These are phyloP conservation scores for Aspergillus tamarii DNA, from an alignment of 2,329 filamentous ascomycete genomes.

Conservation along the genomic window DNA sequence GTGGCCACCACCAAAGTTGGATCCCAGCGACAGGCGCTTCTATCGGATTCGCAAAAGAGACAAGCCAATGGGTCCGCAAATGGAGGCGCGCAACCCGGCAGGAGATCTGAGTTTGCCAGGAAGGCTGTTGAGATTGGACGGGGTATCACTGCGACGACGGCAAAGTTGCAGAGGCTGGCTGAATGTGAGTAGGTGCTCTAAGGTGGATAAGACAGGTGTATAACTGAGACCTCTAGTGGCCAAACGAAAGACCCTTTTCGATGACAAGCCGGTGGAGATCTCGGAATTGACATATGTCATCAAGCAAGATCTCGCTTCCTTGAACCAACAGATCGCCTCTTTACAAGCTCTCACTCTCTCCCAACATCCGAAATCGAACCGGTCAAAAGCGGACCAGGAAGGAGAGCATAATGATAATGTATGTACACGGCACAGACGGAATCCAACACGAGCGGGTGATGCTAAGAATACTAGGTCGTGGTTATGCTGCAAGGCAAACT, in stretches of 20 bases:
- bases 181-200: slow-evolving; percentile 61
- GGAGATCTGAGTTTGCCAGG: slow-evolving; percentile 87
- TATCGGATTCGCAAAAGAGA: slow-evolving; percentile 68
- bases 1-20: slow-evolving; percentile 76
- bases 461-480: slow-evolving; percentile 59
- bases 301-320: slow-evolving; percentile 87
- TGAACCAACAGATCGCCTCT: slow-evolving; percentile 84
- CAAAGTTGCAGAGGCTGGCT: slow-evolving; percentile 89
- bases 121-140: slow-evolving; percentile 89
- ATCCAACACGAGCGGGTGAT: slow-evolving; percentile 9
- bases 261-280: slow-evolving; percentile 95
- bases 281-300: slow-evolving; percentile 97
- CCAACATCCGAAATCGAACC: slow-evolving; percentile 67
- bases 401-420: slow-evolving; percentile 97
- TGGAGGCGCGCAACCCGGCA: slow-evolving; percentile 48
- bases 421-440: slow-evolving; percentile 22
- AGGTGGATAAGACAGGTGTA: not conserved
- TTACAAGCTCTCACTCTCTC: slow-evolving; percentile 78
- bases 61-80: slow-evolving; percentile 63
- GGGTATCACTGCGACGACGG: slow-evolving; percentile 90
- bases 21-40: slow-evolving; percentile 77
- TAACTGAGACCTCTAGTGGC: slow-evolving; percentile 62
- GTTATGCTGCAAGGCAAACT: slow-evolving; percentile 88
- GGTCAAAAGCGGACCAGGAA: slow-evolving; percentile 67
- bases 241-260: slow-evolving; percentile 95